Evolutionary conservation across 108 stramenopile species (phyloP), one percentile per base, ranked within the genome.

Genomic region (Skeletonema potamos): DNA sequence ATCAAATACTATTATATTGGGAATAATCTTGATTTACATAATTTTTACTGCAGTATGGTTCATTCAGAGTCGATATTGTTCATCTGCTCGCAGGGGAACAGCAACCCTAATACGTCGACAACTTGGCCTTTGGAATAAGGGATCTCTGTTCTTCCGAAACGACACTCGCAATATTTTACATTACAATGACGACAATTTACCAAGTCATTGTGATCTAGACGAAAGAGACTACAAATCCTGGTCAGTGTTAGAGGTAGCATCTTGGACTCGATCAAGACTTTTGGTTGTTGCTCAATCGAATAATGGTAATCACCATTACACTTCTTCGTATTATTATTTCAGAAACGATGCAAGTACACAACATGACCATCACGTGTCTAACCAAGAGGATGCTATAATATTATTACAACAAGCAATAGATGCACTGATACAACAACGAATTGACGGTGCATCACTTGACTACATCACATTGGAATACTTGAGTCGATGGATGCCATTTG

Each of bases 401-500:
- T 29, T 72, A 36, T 29, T 72, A 36, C 32, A 62, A 22, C 46
- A n/a, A 18, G 58, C 77, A 58, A 61, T 78, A 9, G 5, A 27
- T 41, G 64, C 59, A 32, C 32, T 78, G 46, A 51, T 26, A 24
- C 1, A 61, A 9, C 64, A 78, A 33, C 58, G 46, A 2, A 72
- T 78, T 28, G 70, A 78, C 59, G 77, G 77, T 15, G 10, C 9
- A 11, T 66, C 70, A 22, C 68, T 78, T 20, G 58, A 66, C 18
- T 54, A 57, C 61, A 37, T 78, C 44, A 72, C 64, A 41, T 36
- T 78, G 58, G 41, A 78, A 5, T 70, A 56, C 51, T 62, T 78
- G 54, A 36, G 65, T 46, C 13, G 24, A 12, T 78, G 77, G 27
- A 51, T 78, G 28, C 69, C 77, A 6, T 78, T 78, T 67, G 77